These are phyloP conservation scores for Magnusiomyces ingens DNA, from an alignment of 1,139 yeast genomes.

Conservation along the genomic window DNA sequence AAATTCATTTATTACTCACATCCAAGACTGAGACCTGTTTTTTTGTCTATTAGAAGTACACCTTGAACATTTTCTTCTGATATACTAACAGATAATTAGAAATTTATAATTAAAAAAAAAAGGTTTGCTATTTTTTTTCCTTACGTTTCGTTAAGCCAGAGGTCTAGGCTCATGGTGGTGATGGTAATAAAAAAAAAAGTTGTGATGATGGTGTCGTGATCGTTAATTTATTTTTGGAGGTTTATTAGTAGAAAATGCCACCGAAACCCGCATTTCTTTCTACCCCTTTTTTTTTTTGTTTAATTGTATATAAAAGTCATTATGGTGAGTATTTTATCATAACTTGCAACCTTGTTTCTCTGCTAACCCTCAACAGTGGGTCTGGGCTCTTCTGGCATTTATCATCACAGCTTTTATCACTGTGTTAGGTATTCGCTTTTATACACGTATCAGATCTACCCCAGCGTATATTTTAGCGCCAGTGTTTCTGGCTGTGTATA, in stretches of 20 bases:
- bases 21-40: slow-evolving; percentile 27
- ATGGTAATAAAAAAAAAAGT: background rate
- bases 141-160: slow-evolving; percentile 25
- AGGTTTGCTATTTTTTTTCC: slow-evolving; percentile 7
- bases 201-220: slow-evolving; percentile 1
- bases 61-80: slow-evolving; percentile 24
- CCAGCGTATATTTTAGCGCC: slow-evolving; percentile 39
- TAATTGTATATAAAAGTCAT: background rate
- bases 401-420: slow-evolving; percentile 31
- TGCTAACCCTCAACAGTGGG: slow-evolving; percentile 20
- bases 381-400: slow-evolving; percentile 33
- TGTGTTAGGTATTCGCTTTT: slow-evolving; percentile 32
- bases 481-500: slow-evolving; percentile 42
- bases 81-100: slow-evolving; percentile 16
- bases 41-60: slow-evolving; percentile 22
- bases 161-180: slow-evolving; percentile 16
- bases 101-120: background rate
- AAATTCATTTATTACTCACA: slow-evolving; percentile 9
- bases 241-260: slow-evolving; percentile 9
- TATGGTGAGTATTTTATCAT: background rate
- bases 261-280: slow-evolving; percentile 5
- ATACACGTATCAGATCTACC: slow-evolving; percentile 33
- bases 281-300: slow-evolving; percentile 5
- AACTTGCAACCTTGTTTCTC: background rate
- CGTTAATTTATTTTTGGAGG: slow-evolving; percentile 5